These are phyloP conservation scores for Rhododendron molle DNA, from an alignment of 148 eudicot species.

Conservation along the genomic window DNA sequence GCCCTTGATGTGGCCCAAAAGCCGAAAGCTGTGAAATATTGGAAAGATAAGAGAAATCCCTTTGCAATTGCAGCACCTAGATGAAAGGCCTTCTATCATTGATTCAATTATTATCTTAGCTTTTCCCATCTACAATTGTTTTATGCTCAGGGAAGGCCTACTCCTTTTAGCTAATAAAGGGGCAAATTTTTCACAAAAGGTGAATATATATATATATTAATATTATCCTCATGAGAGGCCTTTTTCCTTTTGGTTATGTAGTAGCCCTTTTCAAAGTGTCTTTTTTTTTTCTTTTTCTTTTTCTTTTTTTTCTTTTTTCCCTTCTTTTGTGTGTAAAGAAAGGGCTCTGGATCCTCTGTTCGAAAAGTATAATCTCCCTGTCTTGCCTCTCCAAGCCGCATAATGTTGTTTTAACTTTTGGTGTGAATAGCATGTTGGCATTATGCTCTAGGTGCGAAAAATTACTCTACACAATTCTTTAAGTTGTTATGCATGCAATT, in stretches of 20 bases:
- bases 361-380: background rate
- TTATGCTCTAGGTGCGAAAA: too few species aligned
- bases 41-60: too few species aligned
- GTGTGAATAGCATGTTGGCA: too few species aligned
- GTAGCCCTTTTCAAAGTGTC: background rate
- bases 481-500: too few species aligned
- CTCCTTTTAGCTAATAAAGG: background rate
- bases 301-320: too few species aligned
- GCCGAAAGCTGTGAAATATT: background rate
- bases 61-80: background rate
- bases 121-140: background rate
- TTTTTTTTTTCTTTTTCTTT: too few species aligned
- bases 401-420: too few species aligned
- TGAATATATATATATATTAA: background rate
- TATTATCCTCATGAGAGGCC: background rate
- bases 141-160: background rate
- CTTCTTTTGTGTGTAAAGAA: background rate
- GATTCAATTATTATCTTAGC: background rate
- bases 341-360: background rate
- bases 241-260: background rate
- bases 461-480: too few species aligned
- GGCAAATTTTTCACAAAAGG: background rate
- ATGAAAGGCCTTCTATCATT: background rate
- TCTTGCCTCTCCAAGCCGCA: too few species aligned
- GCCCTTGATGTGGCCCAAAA: background rate